phyloP scores from a whole-genome alignment of 352 stramenopile genomes.

The Phytophthora megakarya region DNA sequence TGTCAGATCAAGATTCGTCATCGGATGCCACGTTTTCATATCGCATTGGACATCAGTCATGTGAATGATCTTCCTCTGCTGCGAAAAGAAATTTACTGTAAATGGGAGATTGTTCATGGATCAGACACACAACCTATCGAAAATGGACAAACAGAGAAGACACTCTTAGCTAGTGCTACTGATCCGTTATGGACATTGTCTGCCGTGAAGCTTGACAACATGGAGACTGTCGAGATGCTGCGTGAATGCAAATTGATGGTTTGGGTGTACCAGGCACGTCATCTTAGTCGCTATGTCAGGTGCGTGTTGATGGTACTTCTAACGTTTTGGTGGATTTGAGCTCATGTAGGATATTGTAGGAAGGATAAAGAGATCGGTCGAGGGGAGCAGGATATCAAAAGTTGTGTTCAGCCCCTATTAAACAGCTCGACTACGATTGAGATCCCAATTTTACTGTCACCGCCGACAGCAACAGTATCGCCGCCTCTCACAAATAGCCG shows the following conservation, averaged over 20 bases:
- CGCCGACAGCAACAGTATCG: background rate
- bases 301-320: background rate
- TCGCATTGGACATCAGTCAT: too few species aligned
- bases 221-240: background rate
- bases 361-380: background rate
- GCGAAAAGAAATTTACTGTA: background rate
- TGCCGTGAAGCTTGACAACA: background rate
- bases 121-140: background rate
- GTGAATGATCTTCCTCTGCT: too few species aligned
- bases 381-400: background rate
- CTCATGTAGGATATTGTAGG: background rate
- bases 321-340: background rate
- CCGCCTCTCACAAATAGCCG: too few species aligned
- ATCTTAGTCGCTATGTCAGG: background rate
- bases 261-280: background rate
- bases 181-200: background rate
- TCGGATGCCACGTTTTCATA: too few species aligned
- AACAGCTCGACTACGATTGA: background rate
- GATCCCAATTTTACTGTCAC: background rate
- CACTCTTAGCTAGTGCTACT: background rate
- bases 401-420: background rate
- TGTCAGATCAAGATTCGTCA: too few species aligned
- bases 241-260: background rate
- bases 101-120: background rate
- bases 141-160: background rate